Evolutionary conservation across 2,329 filamentous ascomycete genomes (phyloP), one percentile per base, ranked within the genome.

Genomic region (Aspergillus sp.): DNA sequence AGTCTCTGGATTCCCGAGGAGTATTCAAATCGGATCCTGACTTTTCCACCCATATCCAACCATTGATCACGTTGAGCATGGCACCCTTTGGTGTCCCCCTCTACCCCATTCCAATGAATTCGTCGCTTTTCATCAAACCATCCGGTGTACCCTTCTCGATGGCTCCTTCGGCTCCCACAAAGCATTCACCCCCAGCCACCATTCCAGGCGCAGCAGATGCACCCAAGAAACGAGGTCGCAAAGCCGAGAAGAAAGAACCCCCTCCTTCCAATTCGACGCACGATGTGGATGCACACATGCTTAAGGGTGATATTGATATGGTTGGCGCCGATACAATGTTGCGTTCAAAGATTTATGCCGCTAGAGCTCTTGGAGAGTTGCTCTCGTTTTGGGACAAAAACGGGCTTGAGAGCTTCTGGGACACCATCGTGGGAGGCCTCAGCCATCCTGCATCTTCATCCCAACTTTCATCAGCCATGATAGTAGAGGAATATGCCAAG

Each of bases 241-340:
- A 92, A 74, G 90, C 90, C 0, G 87, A 90, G n/a, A 96, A 96
- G 78, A 82, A 82, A 56, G 90, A 95, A 55, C 89, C 93, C 27
- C 78, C 83, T 1, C 78, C 84, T 1, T 77, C 84, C 1, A 77
- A 83, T 4, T 84, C 89, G n/a, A 40, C 52, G 1, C 95, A 99
- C 74, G 96, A 99, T 73, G 91, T 99, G 17, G 95, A 99, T 72
- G 95, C 93, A 9, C 93, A 96, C 65, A 97, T 99, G 89, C 92
- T 99, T 80, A 90, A 93, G 71, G 95, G 96, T 52, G 96, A 99
- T 68, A 88, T 98, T 47, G 96, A 99, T 70, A 82, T 99, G 43
- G 93, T 99, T 24, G 93, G 95, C 33, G 85, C 90, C 67, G 95
- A 99, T 59, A 88, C 88, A 6, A 85, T 99, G 73, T 86, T 98